Evolutionary conservation across 2,329 filamentous ascomycete species (phyloP), one percentile per base, ranked within the genome.

Genomic region (Penicillium occitanis): DNA sequence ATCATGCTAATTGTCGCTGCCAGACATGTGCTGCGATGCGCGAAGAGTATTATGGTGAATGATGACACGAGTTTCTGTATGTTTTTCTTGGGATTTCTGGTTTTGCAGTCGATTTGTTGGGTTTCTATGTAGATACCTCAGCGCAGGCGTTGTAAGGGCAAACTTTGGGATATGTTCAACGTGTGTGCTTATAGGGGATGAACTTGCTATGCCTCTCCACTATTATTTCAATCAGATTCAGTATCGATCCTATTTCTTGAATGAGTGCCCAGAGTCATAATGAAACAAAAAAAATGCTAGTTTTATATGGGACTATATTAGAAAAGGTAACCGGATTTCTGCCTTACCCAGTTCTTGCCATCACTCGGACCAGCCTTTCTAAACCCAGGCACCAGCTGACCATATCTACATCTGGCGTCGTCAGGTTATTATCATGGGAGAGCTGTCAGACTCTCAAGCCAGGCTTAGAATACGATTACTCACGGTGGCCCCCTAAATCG

Each of bases 1-100:
- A 57, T 10, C 53, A 57, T 57, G n/a, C 42, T 53, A 51, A 63
- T 51, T 63, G 61, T 30, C 22, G 48, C 11, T 63, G 61, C 19
- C 48, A 17, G 8, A 55, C 48, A 35, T 63, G 61, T 44, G 61
- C 61, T 25, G 33, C n/a, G 13, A 51, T 44, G 61, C 14, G 42
- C 6, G 61, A 63, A 33, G 61, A 63, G 13, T 63, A 63, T 40
- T 28, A 19, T 53, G 30, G 30, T 57, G 53, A 57, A 57, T 57
- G 53, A 57, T 40, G 33, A 35, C 3, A 57, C 11, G 28, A 37
- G 5, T 37, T 14, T 19, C 22, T 25, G 33, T 57, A 37, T 37
- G n/a, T 51, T 57, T 11, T 8, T n/a, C 3, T 14, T 35, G 48
- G 19, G 17, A 17, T n/a, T 25, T 30, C 2, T 11, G 4, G 3